These are phyloP conservation scores for Phytophthora cactorum DNA, from an alignment of 352 stramenopile genomes.

Conservation along the genomic window DNA sequence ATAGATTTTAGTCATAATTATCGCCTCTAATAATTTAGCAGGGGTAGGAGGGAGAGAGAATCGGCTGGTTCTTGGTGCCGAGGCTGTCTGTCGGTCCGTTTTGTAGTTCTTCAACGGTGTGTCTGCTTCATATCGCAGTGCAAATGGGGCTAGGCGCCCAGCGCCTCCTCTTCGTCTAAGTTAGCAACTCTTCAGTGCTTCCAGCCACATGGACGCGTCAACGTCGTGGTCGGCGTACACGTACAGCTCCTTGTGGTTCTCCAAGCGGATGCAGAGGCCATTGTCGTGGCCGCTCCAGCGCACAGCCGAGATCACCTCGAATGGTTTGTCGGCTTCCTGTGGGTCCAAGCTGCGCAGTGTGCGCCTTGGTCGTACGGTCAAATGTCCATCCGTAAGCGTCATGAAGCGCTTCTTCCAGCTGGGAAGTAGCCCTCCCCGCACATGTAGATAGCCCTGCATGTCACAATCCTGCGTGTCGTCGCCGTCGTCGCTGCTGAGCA, in stretches of 20 bases:
- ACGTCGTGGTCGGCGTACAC: slow-evolving; percentile 50
- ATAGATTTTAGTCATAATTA: slow-evolving; percentile 41
- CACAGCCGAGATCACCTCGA: slow-evolving; percentile 57
- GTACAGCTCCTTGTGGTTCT: slow-evolving; percentile 62
- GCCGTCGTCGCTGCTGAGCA: slow-evolving; percentile 52
- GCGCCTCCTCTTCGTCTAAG: slow-evolving; percentile 4
- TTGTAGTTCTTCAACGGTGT: slow-evolving; percentile 8
- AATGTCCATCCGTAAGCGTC: slow-evolving; percentile 48
- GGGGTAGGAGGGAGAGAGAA: slow-evolving; percentile 8
- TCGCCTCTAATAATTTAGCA: slow-evolving; percentile 49
- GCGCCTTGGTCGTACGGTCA: slow-evolving; percentile 43
- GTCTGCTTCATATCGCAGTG: slow-evolving; percentile 36
- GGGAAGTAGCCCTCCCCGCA: slow-evolving; percentile 46
- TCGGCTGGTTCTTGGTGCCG: slow-evolving; percentile 10
- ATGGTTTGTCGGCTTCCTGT: slow-evolving; percentile 39
- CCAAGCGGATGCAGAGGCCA: slow-evolving; percentile 57
- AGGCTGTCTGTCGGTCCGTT: slow-evolving; percentile 12
- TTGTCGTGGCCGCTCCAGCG: slow-evolving; percentile 47
- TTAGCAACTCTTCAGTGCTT: slow-evolving; percentile 55
- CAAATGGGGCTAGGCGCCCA: background rate
- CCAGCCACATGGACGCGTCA: slow-evolving; percentile 60
- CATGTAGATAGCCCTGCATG: slow-evolving; percentile 53
- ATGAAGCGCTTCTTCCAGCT: slow-evolving; percentile 68
- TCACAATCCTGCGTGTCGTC: slow-evolving; percentile 39
- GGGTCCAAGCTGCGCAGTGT: slow-evolving; percentile 33